Base-by-base conservation (phyloP, 192 early-diverging fungal species). In the Podila verticillata region DNA sequence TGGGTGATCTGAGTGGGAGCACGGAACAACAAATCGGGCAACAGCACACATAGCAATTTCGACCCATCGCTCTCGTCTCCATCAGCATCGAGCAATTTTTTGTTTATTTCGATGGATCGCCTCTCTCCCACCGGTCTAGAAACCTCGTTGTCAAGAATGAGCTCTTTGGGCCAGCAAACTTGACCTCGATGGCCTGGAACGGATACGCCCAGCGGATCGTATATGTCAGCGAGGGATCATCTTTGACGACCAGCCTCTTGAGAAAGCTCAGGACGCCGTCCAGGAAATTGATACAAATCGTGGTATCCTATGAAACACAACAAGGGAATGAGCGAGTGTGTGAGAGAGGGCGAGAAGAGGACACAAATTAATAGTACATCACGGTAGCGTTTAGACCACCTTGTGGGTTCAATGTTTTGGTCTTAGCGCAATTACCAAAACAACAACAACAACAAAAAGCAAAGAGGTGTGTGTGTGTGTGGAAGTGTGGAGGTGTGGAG, bases 221-320 rank as follows among this genome's bases (percentile, higher is more conserved):
- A 35, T 88, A 88, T 0, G 85, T 85, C 1, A 68, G 61, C 15
- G 69, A 69, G 4, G 85, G 80, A 69, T 90, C 85, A 61, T 90
- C 84, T 20, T 74, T 61, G 5, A 67, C 56, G 26, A 90, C 65
- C 13, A 68, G 61, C 20, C 58, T 66, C 35, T 67, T 73, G 12
- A 90, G 47, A 74, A 86, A 90, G 12, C 65, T 79, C 22, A 96
- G 77, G 3, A 96, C 73, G 19, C 83, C 69, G 59, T 93, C 83
- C 9, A 91, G 91, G 87, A 96, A 97, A 68, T 91, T 94, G 56
- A 98, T 82, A 70, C 96, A 96, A n/a, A 95, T 89, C 32, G 84
- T 88, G 35, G 95, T 82, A 73, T 96, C 89, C 86, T 88, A 57
- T 4, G 66, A 54, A 6, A 32, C 58, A 31, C 15, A 6, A 44